Evolutionary conservation across 2,329 filamentous ascomycete species (phyloP), one percentile per base, ranked within the genome.

Genomic region (Pseudogymnoascus sp.): DNA sequence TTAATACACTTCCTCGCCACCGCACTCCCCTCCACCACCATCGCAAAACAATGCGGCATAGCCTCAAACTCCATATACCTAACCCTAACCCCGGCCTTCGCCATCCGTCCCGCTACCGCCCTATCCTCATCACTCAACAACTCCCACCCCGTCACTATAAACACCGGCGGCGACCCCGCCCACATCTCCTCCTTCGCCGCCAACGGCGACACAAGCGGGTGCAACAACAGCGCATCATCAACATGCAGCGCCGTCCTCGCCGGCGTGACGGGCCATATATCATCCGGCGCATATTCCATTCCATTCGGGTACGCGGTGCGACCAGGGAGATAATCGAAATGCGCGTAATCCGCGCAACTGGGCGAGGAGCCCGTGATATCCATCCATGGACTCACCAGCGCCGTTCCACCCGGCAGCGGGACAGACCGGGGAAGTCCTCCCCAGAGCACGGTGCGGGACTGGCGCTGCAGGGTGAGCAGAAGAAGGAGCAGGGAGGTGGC

Each of bases 41-140:
- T 69, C 0, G 82, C 83, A 71, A 91, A 93, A 68, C 84, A 85
- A 75, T 93, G 90, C 62, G 90, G 89, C 90, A 93, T 93, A 2
- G 85, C 88, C 72, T 92, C 87, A 72, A 86, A 95, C 75, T 91
- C 84, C 72, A 90, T 84, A 69, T 86, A 88, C 3, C 84, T 79
- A 0, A 93, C 83, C 0, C 70, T 71, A 0, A 88, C 87, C 4
- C 83, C 85, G 53, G 88, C 83, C 7, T 69, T 67, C 15, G 78
- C 77, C 10, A 89, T 77, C 40, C 80, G 79, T 42, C 77, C 74
- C 0, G 86, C 88, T 1, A 90, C 71, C 61, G 84, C 83, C 66
- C 80, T 80, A 65, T 80, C 81, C 73, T 92, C 89, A 72, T 91
- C 88, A 1, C 82, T 78, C 9, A 93, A 78, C 68, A 88, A 80